Conservation (phyloP, 495 filamentous ascomycete genomes). For the Penicillium bovifimosum region DNA sequence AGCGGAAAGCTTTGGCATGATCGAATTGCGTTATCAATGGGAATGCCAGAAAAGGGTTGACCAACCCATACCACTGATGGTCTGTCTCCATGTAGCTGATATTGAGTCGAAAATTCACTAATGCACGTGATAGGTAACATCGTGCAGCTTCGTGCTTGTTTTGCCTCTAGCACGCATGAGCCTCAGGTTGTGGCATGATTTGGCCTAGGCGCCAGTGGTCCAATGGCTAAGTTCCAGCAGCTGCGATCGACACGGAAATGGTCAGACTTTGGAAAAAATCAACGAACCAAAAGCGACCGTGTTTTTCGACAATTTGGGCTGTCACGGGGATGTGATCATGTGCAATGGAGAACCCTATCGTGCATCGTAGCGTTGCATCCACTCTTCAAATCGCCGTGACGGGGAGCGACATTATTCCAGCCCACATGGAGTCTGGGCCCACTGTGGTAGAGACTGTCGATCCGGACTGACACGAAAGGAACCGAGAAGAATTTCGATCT, state of each 20-base stretch:
- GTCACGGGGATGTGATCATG: not conserved
- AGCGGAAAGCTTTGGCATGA: not conserved
- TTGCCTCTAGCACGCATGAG: not conserved
- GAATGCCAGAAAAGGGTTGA: not conserved
- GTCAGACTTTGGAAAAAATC: too few relatives aligned
- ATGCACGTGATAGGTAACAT: too few relatives aligned
- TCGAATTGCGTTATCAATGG: constrained; percentile 1
- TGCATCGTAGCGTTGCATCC: not conserved
- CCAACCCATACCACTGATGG: not conserved
- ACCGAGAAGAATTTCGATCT: constrained; percentile 8
- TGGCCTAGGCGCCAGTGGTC: not conserved
- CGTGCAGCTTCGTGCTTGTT: too few relatives aligned
- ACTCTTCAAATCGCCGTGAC: not conserved
- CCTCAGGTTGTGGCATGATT: not conserved
- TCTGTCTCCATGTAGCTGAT: not conserved
- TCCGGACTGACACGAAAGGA: not conserved
- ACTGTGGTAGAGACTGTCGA: not conserved
- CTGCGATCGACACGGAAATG: not conserved
- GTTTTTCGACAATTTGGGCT: not conserved
- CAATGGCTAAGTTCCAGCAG: not conserved
- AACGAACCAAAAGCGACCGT: not conserved
- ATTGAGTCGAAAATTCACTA: too few relatives aligned
- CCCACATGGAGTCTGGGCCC: not conserved
- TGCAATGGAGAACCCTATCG: not conserved
- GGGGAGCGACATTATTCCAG: not conserved